These are phyloP conservation scores for Kluyveromyces wickerhamii DNA, from an alignment of 805 yeast genomes.

Conservation along the genomic window DNA sequence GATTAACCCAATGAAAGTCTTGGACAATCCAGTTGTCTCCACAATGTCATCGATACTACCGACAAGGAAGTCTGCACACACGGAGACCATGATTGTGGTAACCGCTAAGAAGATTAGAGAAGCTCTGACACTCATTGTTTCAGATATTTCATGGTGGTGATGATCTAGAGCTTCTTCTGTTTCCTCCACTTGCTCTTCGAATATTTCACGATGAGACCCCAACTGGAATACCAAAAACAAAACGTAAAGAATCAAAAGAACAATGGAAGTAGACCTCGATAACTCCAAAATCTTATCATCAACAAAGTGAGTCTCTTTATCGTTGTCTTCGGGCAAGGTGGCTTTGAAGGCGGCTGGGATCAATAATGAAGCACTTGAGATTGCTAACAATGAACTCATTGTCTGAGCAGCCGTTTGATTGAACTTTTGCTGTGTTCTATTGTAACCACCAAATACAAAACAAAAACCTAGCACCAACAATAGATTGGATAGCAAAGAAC, in stretches of 20 bases:
- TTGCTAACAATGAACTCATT: slow-evolving; percentile 88
- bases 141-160: slow-evolving; percentile 11
- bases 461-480: slow-evolving; percentile 92
- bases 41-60: slow-evolving; percentile 90
- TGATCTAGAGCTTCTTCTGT: slow-evolving; percentile 31
- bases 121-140: slow-evolving; percentile 41
- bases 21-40: slow-evolving; percentile 73
- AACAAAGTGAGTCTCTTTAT: slow-evolving; percentile 29
- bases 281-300: slow-evolving; percentile 51
- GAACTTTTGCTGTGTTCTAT: slow-evolving; percentile 77
- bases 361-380: slow-evolving; percentile 79
- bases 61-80: slow-evolving; percentile 90
- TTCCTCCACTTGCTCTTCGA: slow-evolving; percentile 47
- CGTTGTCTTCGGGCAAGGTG: slow-evolving; percentile 46
- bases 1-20: slow-evolving; percentile 90
- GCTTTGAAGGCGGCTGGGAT: slow-evolving; percentile 97
- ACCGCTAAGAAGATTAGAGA: slow-evolving; percentile 47
- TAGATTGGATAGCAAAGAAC: slow-evolving; percentile 83
- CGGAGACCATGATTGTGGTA: slow-evolving; percentile 72
- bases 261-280: slow-evolving; percentile 79
- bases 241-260: slow-evolving; percentile 67
- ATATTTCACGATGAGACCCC: slow-evolving; percentile 71
- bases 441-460: slow-evolving; percentile 86
- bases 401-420: slow-evolving; percentile 98
- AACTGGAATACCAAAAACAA: slow-evolving; percentile 82